Evolutionary conservation across 495 filamentous ascomycete species (phyloP), one percentile per base, ranked within the genome.

Genomic region (Neohortaea acidophila): DNA sequence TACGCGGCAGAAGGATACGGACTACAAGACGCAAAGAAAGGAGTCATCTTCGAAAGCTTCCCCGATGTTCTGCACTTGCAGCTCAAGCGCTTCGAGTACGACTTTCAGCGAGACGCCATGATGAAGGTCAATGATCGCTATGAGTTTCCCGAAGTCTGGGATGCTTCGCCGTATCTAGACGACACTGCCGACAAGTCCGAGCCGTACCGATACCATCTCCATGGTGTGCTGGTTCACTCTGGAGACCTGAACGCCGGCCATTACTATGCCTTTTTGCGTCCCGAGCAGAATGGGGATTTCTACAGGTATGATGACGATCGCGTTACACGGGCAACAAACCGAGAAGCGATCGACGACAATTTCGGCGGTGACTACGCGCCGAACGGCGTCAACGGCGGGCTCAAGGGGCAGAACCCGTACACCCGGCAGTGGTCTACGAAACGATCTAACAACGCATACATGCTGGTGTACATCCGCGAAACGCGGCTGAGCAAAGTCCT

Each of bases 41-140:
- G 89, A 27, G 87, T 94, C 33, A 93, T 94, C 41, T 99, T 99
- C 58, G 79, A 83, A 51, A 81, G 77, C 44, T 99, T 99, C 55
- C 89, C 89, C 12, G 81, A 93, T 33, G 85, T 99, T 10, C 60
- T 99, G 24, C 85, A 99, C 56, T 66, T 99, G 14, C 89, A 99
- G 56, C 69, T 99, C 27, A 99, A 99, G 59, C 79, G 89, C 14
- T 99, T 99, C 57, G 85, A 94, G 54, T 99, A 99, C 54, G 87
- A 99, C 60, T 74, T 94, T 45, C 77, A 92, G 31, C 76, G 80
- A 35, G 84, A 94, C 57, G 84, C 82, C 17, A 94, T 94, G 89
- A 92, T 87, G 75, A 99, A 99, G 61, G 81, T 99, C 53, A 96
- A 99, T 54, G 89, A 96, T 53, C 79, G 87, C 33, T 93, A 94